Percentiles rank a stretch among this genome's conserved stretches.
These are phyloP conservation scores for Saccharomyces hybrid DNA, from an alignment of 1,139 yeast genomes.

Conservation along the genomic window DNA sequence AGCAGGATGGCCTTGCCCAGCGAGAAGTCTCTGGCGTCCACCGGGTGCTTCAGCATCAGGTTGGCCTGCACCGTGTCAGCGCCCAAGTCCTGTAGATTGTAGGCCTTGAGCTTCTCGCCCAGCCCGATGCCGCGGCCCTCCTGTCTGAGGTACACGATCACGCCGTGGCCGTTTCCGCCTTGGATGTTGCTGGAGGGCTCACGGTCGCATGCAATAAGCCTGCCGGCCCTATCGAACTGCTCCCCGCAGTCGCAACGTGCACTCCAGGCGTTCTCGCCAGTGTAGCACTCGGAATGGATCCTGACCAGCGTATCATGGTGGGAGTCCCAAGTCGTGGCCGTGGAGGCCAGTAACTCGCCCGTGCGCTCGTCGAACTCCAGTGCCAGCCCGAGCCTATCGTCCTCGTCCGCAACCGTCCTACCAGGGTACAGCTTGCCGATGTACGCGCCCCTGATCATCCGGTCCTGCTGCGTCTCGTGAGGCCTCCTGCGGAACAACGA, in stretches of 20 bases:
- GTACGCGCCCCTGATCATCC: constrained; percentile 97
- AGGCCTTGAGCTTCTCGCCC: constrained; percentile 94
- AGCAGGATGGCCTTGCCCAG: constrained; percentile 86
- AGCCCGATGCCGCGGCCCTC: constrained; percentile 98
- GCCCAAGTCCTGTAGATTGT: constrained; percentile 92
- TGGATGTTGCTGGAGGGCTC: constrained; percentile 22
- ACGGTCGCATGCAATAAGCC: constrained; percentile 52
- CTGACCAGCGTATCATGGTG: constrained; percentile 50
- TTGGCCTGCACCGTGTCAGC: constrained; percentile 98
- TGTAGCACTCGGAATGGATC: constrained; percentile 95
- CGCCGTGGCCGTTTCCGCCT: constrained; percentile 78
- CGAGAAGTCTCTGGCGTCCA: constrained; percentile 88
- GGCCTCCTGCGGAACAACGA: constrained; percentile 52
- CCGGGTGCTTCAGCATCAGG: constrained; percentile 86
- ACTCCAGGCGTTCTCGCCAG: constrained; percentile 98
- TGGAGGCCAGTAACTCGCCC: constrained; percentile 45
- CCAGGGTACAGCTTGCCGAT: constrained; percentile 87
- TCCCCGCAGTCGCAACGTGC: constrained; percentile 99
- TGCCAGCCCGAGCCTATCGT: constrained; percentile 37
- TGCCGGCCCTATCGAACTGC: constrained; percentile 96
- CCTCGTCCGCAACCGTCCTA: constrained; percentile 57
- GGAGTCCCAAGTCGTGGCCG: constrained; percentile 29
- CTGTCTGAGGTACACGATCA: constrained; percentile 90
- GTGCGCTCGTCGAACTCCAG: constrained; percentile 39
- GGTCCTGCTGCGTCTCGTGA: constrained; percentile 77